Evolutionary conservation across 768 basidiomycete genomes (phyloP).

Genomic region (Pulveroboletus sp.): DNA sequence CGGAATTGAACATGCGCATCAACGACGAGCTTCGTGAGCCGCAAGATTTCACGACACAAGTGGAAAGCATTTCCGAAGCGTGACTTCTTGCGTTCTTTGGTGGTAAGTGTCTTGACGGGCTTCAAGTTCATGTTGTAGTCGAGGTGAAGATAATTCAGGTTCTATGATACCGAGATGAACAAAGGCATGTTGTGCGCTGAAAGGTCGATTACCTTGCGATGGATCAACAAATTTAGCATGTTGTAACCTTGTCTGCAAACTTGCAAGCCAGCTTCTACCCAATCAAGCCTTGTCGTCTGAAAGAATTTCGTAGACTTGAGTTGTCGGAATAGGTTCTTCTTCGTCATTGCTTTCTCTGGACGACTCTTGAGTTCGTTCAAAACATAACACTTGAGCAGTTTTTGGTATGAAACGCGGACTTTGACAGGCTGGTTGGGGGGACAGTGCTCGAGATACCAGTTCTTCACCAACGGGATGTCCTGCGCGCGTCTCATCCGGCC

Average conservation of each 20-base stretch:
- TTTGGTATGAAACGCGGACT: slow-evolving; percentile 98
- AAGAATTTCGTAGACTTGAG: slow-evolving; percentile 99
- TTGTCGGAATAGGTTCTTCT: slow-evolving; percentile 95
- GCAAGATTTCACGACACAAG: slow-evolving; percentile 94
- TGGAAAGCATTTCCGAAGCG: slow-evolving; percentile 99
- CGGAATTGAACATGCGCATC: slow-evolving; percentile 99
- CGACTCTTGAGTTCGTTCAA: slow-evolving; percentile 90
- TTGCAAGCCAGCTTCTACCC: slow-evolving; percentile 98
- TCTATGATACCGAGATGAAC: slow-evolving; percentile 40
- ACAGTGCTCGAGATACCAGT: slow-evolving; percentile 98
- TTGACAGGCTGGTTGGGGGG: slow-evolving; percentile 96
- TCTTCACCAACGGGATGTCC: slow-evolving; percentile 94
- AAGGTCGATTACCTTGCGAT: slow-evolving; percentile 73
- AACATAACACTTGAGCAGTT: slow-evolving; percentile 92
- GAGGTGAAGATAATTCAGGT: slow-evolving; percentile 89
- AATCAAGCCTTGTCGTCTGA: slow-evolving; percentile 96
- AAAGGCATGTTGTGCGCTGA: not conserved
- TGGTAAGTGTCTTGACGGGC: slow-evolving; percentile 95
- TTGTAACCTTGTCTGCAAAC: slow-evolving; percentile 99
- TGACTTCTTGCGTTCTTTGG: slow-evolving; percentile 99
- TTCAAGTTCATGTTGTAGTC: slow-evolving; percentile 99
- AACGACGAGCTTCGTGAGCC: slow-evolving; percentile 96
- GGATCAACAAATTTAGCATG: slow-evolving; percentile 98
- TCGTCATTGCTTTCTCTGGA: slow-evolving; percentile 94
- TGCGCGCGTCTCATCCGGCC: slow-evolving; percentile 93